phyloP scores from a whole-genome alignment of 768 basidiomycete genomes.

The Phlebiopsis flavidoalba region DNA sequence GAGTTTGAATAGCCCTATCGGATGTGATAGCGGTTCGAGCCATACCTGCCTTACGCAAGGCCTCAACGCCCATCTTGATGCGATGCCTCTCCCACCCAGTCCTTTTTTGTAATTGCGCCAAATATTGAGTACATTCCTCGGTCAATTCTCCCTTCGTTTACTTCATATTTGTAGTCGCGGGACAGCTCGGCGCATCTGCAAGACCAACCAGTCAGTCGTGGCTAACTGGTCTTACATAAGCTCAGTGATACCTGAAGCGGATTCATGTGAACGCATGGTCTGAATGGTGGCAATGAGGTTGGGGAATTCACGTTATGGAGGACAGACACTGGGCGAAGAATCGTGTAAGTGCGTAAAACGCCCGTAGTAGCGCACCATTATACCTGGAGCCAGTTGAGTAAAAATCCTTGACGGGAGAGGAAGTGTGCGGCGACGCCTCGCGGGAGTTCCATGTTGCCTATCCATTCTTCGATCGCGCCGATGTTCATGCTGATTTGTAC shows the following conservation, averaged over 20 bases:
- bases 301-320: slow-evolving; percentile 81
- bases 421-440: slow-evolving; percentile 77
- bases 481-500: slow-evolving; percentile 88
- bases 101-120: slow-evolving; percentile 94
- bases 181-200: slow-evolving; percentile 87
- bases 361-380: slow-evolving; percentile 11
- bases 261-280: slow-evolving; percentile 78
- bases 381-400: slow-evolving; percentile 85
- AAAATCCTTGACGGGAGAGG: slow-evolving; percentile 66
- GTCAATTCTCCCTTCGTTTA: slow-evolving; percentile 89
- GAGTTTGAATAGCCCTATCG: neutral
- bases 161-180: slow-evolving; percentile 92
- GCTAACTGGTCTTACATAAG: neutral
- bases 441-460: slow-evolving; percentile 75
- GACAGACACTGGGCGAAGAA: slow-evolving; percentile 60
- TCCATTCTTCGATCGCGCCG: slow-evolving; percentile 86
- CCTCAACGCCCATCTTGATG: slow-evolving; percentile 81
- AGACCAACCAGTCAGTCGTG: neutral
- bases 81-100: slow-evolving; percentile 99
- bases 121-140: slow-evolving; percentile 92
- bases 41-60: slow-evolving; percentile 75
- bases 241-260: slow-evolving; percentile 74
- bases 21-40: neutral
- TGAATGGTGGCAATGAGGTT: slow-evolving; percentile 89
- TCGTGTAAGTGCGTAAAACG: neutral